Evolutionary conservation across 352 stramenopile species (phyloP).

Genomic region (Pythium volutum): DNA sequence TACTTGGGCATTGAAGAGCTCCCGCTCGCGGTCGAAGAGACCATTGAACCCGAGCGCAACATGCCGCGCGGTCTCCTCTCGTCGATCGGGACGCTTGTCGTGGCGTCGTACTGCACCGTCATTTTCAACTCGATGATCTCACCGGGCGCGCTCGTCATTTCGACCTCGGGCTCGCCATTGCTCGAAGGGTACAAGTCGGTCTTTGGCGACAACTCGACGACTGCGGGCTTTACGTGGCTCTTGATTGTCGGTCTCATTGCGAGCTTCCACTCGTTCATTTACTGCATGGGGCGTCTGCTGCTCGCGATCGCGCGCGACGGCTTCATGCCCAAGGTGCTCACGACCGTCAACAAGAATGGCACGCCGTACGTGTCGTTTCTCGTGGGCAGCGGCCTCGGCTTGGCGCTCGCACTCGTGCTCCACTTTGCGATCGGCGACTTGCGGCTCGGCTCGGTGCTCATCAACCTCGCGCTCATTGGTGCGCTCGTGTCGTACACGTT

Average conservation of each 20-base stretch:
- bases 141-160: conserved; percentile 40
- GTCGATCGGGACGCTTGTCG: conserved; percentile 50
- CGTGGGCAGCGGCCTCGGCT: conserved; percentile 34
- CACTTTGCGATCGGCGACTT: conserved; percentile 61
- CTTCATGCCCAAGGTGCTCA: conserved; percentile 50
- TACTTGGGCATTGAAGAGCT: conserved; percentile 78
- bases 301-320: conserved; percentile 65
- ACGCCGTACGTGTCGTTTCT: conserved; percentile 46
- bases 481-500: conserved; percentile 65
- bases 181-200: conserved; percentile 68
- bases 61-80: conserved; percentile 56
- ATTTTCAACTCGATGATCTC: conserved; percentile 59
- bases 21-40: conserved; percentile 66
- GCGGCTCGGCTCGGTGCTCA: conserved; percentile 55
- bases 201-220: conserved; percentile 62
- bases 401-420: conserved; percentile 44
- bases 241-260: conserved; percentile 55
- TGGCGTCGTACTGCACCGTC: conserved; percentile 49
- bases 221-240: conserved; percentile 62
- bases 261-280: conserved; percentile 70
- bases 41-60: conserved; percentile 66
- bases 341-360: conserved; percentile 45
- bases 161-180: conserved; percentile 37
- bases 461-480: conserved; percentile 61
- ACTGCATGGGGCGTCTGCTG: conserved; percentile 59